A percentile compares a stretch with the other conserved stretches of the same genome.
Evolutionary conservation across 768 basidiomycete species (phyloP).

Genomic region (Dioszegia aurantiaca): DNA sequence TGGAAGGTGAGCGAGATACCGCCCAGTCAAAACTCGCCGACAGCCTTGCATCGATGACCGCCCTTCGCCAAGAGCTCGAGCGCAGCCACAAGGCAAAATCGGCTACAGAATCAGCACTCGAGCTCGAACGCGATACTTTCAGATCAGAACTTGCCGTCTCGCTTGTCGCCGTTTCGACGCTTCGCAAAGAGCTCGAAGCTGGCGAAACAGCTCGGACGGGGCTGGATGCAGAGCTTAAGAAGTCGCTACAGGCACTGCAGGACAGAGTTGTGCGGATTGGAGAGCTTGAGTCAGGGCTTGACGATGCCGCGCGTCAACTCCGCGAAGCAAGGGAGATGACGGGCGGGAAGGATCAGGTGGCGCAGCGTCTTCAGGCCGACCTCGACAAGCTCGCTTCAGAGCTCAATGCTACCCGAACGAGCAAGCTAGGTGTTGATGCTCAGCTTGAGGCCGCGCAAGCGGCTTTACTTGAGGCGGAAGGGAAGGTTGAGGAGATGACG

Average conservation of each 20-base stretch:
- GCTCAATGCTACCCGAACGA: not conserved
- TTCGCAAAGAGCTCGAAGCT: not conserved
- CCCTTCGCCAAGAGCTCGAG: not conserved
- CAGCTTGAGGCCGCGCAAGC: not conserved
- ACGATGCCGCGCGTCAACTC: not conserved
- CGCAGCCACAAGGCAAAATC: not conserved
- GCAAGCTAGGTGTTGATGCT: not conserved
- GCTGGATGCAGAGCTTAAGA: not conserved
- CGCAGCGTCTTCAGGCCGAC: constrained; percentile 6
- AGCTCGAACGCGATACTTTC: not conserved
- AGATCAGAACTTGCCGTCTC: not conserved
- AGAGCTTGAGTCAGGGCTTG: not conserved
- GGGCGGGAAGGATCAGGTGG: constrained; percentile 8
- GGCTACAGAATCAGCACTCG: not conserved
- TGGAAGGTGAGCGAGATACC: too few species aligned
- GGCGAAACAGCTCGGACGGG: not conserved
- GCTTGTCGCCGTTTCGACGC: not conserved
- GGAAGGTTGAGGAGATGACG: not conserved
- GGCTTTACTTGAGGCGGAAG: not conserved
- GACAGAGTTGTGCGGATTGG: not conserved
- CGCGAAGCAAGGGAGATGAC: constrained; percentile 2
- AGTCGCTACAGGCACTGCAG: not conserved
- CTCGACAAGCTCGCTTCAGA: not conserved
- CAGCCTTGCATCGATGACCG: not conserved
- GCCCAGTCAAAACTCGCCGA: too few species aligned